Base-by-base conservation (phyloP, 495 filamentous ascomycete species). In the Annulohypoxylon stygium region DNA sequence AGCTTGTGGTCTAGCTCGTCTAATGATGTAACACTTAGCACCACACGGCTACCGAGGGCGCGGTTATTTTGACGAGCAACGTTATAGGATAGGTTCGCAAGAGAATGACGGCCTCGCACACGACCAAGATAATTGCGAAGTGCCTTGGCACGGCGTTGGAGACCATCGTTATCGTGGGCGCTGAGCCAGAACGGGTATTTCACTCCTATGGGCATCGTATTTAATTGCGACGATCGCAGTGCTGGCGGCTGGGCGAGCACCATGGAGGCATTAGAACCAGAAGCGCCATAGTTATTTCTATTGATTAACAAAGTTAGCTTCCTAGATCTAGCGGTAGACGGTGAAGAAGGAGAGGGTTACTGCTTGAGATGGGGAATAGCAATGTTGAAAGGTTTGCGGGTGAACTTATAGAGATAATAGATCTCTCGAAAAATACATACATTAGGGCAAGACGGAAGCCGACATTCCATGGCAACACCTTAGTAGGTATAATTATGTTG, bases 81-180 rank as follows among this genome's bases (percentile, higher is more conserved):
- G 57, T 80, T 80, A 74, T 83, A 85, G 3, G 82, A 74, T 4
- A 84, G 7, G 74, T 86, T 63, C 0, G 73, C 59, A 1, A 79
- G n/a, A 2, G 9, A 45, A 43, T 61, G 16, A 18, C 64, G 48
- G 30, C 20, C 11, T 20, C 33, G 54, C 7, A 45, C 54, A 30
- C 30, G 30, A 5, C 54, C 18, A 11, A 67, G 14, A 25, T 53
- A 68, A 7, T 25, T 26, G 1, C 25, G 65, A 1, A 68, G 55
- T 4, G 20, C 61, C n/a, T 34, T 41, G 26, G 20, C 20, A 23
- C 53, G 61, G 4, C 43, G 16, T 0, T 33, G 16, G 5, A 33
- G 37, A 7, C 55, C 33, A 20, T 37, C 18, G 1, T 48, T 20
- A 9, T 68, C 65, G 33, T 61, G 43, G 8, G 55, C 57, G 4